Base-by-base conservation (phyloP, 108 stramenopile species). In the Skeletonema potamos region DNA sequence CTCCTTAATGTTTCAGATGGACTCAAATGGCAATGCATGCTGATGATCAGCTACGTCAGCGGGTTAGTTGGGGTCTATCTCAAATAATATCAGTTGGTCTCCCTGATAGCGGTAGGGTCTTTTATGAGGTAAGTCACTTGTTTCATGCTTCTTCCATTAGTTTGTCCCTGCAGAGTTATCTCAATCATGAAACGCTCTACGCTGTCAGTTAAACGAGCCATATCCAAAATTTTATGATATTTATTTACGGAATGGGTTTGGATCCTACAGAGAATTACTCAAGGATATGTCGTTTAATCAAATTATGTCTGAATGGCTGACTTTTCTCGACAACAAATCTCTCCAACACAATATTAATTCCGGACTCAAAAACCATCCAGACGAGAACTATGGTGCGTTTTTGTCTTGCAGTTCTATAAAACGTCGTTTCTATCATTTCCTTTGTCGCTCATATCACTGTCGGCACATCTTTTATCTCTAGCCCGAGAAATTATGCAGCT, bases 401-500 rank as follows among this genome's bases (percentile, higher is more conserved):
- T 46, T 65, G 30, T 65, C 24, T 58, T 58, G n/a, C 3, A 65
- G 2, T 18, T 10, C 65, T 51, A 5, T 7, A 17, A 26, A 64
- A 18, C 6, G 39, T 2, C 27, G 6, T 4, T 10, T 24, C 9
- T 7, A 8, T 33, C 13, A 64, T n/a, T n/a, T n/a, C n/a, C 15
- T 41, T 3, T n/a, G 15, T 41, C 15, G 4, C 39, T 41, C 15
- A 41, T 4, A 15, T 41, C 3, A 15, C 13, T 41, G n/a, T n/a
- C n/a, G 15, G 3, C 15, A n/a, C 15, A 0, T 29, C 71, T 54
- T n/a, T n/a, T n/a, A n/a, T 72, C 58, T 37, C 44, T 27, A 39
- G 84, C 84, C 0, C 58, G 84, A 22, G 84, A 85, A 56, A 55
- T 82, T 9, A 82, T 81, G 76, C 83, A 86, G 69, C 60, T 86